Evolutionary conservation across 106 monocot species (phyloP).

Genomic region (Dioscorea alata): DNA sequence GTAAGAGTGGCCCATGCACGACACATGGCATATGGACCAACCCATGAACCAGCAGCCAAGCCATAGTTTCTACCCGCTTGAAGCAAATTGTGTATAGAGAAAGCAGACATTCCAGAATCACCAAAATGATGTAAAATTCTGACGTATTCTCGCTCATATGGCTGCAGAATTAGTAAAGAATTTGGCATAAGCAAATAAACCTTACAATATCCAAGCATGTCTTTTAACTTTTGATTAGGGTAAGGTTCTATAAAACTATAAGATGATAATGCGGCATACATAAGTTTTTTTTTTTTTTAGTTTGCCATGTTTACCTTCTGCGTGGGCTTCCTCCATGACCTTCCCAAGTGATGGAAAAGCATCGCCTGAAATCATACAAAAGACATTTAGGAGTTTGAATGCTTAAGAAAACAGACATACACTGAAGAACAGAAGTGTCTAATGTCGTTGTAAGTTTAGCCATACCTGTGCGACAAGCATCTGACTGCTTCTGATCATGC

Average conservation of each 20-base stretch:
- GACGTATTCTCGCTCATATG: constrained; percentile 70
- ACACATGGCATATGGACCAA: constrained; percentile 98
- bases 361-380: constrained; percentile 47
- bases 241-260: no score
- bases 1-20: constrained; percentile 86
- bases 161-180: constrained; percentile 57
- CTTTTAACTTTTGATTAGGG: no score
- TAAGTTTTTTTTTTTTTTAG: no score
- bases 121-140: constrained; percentile 76
- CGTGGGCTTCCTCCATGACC: constrained; percentile 76
- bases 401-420: no score
- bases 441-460: neutral
- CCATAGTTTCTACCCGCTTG: constrained; percentile 83
- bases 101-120: constrained; percentile 51
- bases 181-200: constrained; percentile 25
- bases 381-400: neutral
- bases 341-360: constrained; percentile 81
- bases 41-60: constrained; percentile 87
- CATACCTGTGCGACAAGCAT: constrained; percentile 97
- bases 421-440: no score
- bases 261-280: no score
- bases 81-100: constrained; percentile 90
- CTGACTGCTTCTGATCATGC: constrained; percentile 99
- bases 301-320: constrained; percentile 70
- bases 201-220: no score